Evolutionary conservation across 768 basidiomycete genomes (phyloP).

Genomic region (Rhodosporidiobolus odoratus): DNA sequence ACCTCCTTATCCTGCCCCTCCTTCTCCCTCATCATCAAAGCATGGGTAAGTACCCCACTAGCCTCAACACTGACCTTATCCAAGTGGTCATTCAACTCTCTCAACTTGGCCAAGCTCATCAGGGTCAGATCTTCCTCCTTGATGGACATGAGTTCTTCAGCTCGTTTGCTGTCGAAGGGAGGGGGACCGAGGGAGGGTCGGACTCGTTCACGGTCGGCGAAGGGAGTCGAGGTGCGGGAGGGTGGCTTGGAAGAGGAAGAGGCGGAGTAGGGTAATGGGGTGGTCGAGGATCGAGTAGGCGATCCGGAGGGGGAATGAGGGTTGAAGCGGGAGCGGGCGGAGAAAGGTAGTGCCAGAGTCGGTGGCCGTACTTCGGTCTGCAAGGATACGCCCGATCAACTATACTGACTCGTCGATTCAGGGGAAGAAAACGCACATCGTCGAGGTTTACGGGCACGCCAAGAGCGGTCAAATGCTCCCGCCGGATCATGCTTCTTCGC

Average conservation of each 20-base stretch:
- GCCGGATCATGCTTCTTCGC: conserved; percentile 26
- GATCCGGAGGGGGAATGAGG: conserved; percentile 12
- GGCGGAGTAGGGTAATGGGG: conserved; percentile 14
- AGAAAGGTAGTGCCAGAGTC: background rate
- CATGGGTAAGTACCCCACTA: conserved; percentile 33
- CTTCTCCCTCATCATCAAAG: conserved; percentile 35
- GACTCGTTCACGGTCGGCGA: conserved; percentile 13
- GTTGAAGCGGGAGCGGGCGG: background rate
- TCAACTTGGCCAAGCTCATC: conserved; percentile 12
- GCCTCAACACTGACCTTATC: conserved; percentile 36
- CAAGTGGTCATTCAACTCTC: conserved; percentile 12
- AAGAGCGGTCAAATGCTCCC: conserved; percentile 31
- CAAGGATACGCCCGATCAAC: background rate
- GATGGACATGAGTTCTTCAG: conserved; percentile 6
- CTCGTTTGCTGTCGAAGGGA: conserved; percentile 22
- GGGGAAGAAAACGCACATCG: conserved; percentile 19
- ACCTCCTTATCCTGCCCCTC: conserved; percentile 36
- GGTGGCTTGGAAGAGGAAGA: background rate
- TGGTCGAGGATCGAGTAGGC: background rate
- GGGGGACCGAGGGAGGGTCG: background rate
- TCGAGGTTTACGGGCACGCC: conserved; percentile 36
- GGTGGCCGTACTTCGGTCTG: background rate
- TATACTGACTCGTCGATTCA: too few species aligned
- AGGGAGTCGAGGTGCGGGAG: conserved; percentile 22
- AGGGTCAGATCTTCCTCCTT: conserved; percentile 29